Conservation (phyloP, 176 grass and related monocot genomes). For the Juncus effusus region DNA sequence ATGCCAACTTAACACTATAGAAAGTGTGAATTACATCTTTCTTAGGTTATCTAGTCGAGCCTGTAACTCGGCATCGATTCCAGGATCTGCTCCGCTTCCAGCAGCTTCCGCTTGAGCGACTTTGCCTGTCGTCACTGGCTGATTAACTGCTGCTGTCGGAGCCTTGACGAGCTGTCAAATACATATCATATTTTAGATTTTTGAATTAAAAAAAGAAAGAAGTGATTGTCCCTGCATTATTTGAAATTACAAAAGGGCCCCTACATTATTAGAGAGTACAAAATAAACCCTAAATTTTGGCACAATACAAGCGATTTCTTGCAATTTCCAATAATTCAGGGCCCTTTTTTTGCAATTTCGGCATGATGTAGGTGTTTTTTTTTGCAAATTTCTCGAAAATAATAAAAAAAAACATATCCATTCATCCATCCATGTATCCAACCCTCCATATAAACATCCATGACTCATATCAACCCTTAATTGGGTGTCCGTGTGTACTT, state of each 20-base stretch:
- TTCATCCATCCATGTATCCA: no score
- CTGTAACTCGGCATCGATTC: conserved; percentile 56
- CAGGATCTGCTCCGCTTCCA: conserved; percentile 27
- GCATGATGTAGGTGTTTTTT: no score
- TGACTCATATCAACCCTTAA: neutral
- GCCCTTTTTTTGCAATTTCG: no score
- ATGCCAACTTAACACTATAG: no score
- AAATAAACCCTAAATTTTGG: no score
- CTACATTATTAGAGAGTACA: neutral
- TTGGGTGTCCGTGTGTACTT: neutral
- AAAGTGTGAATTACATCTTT: conserved; percentile 39
- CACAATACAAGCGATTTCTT: no score
- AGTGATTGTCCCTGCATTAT: neutral
- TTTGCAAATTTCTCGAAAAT: no score
- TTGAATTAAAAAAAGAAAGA: neutral
- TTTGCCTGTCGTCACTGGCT: conserved; percentile 35
- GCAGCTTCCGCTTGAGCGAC: conserved; percentile 59
- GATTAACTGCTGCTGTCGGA: conserved; percentile 39
- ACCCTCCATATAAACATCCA: no score
- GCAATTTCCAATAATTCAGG: no score
- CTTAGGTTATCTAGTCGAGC: conserved; percentile 63
- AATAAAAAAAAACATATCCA: no score
- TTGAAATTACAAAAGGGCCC: no score
- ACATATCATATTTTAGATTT: neutral
- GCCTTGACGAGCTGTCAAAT: conserved; percentile 56